These are phyloP conservation scores for Curvularia sp. DNA, from an alignment of 2,329 filamentous ascomycete genomes.

Conservation along the genomic window DNA sequence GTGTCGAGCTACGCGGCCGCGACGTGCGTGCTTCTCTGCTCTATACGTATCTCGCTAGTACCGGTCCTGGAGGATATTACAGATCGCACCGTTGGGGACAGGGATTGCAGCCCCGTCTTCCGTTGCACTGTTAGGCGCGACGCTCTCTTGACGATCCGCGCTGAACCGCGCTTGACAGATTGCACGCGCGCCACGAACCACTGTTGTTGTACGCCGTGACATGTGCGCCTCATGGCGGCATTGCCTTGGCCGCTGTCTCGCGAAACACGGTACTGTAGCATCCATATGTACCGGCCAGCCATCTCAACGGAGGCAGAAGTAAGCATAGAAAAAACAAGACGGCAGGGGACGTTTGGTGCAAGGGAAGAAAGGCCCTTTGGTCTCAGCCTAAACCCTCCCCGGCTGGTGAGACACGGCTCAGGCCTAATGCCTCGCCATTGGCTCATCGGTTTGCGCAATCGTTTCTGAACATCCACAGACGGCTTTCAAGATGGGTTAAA, in stretches of 20 bases:
- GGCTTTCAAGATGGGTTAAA: constrained; percentile 22
- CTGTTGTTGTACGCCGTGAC: constrained; percentile 1
- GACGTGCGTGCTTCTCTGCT: constrained; percentile 9
- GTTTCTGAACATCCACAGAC: constrained; percentile 19
- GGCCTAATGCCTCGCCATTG: constrained; percentile 15
- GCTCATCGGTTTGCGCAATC: constrained; percentile 21
- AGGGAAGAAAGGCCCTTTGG: constrained; percentile 20
- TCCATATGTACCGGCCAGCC: constrained; percentile 4
- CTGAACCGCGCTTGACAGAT: constrained; percentile 18
- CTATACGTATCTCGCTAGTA: constrained; percentile 10
- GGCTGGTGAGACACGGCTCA: constrained; percentile 21
- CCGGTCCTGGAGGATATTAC: constrained; percentile 14
- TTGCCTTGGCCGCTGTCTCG: background rate
- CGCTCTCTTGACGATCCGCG: constrained; percentile 20
- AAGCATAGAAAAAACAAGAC: constrained; percentile 9
- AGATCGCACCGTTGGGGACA: constrained; percentile 20
- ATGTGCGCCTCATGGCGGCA: constrained; percentile 3
- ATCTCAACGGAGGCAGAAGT: constrained; percentile 8
- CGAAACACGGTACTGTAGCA: background rate
- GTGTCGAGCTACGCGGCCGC: constrained; percentile 13
- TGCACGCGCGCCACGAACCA: constrained; percentile 6
- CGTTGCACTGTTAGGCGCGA: constrained; percentile 22
- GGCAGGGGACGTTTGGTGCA: constrained; percentile 15
- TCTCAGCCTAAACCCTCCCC: constrained; percentile 16
- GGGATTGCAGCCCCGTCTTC: constrained; percentile 22